Evolutionary conservation across 768 basidiomycete species (phyloP).

Genomic region (Termitomyces titanicus): DNA sequence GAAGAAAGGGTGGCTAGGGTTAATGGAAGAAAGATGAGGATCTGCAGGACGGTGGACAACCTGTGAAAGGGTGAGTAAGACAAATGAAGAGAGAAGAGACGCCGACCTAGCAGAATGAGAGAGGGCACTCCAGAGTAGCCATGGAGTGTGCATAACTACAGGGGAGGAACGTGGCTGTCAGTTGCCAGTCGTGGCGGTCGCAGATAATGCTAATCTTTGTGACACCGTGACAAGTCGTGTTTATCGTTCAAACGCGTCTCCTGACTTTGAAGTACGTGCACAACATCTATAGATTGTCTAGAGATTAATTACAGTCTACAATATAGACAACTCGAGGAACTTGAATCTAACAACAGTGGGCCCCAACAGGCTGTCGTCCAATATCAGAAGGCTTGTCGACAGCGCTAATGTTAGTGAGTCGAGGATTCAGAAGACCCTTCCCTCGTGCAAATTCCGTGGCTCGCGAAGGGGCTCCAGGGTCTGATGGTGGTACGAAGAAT

Average conservation of each 20-base stretch:
- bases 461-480: conserved; percentile 65
- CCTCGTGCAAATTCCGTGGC: conserved; percentile 82
- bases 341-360: conserved; percentile 13
- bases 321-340: neutral
- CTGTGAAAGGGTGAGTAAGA: conserved; percentile 29
- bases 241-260: neutral
- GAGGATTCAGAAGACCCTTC: conserved; percentile 77
- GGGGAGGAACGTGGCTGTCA: neutral
- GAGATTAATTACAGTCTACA: neutral
- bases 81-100: neutral
- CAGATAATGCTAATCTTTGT: neutral
- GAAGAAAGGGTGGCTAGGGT: conserved; percentile 81
- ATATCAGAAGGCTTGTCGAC: conserved; percentile 14
- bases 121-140: conserved; percentile 63
- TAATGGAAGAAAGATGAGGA: conserved; percentile 79
- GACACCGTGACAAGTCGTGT: conserved; percentile 6
- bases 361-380: conserved; percentile 11
- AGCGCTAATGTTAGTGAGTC: conserved; percentile 32
- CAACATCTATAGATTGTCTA: too few relatives aligned
- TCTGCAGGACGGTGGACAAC: conserved; percentile 74
- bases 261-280: too few relatives aligned
- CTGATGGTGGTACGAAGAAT: conserved; percentile 85
- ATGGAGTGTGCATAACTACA: conserved; percentile 48
- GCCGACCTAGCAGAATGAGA: conserved; percentile 59
- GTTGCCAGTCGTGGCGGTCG: neutral